Percentiles rank a stretch among this genome's conserved stretches.
These are phyloP conservation scores for Colletotrichum lentis DNA, from an alignment of 2,329 filamentous ascomycete genomes.

Conservation along the genomic window DNA sequence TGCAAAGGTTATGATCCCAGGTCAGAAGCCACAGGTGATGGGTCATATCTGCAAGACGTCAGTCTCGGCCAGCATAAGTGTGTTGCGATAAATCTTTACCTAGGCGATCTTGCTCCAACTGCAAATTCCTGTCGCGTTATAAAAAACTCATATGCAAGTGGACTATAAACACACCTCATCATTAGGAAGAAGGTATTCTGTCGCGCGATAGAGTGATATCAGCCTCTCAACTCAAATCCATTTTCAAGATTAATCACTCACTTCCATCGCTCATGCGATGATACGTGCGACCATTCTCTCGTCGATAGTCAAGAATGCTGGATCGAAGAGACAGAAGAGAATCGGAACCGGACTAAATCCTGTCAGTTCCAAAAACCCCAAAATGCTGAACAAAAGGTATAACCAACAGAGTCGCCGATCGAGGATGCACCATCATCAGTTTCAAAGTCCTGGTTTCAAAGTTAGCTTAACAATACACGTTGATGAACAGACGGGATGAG, in stretches of 20 bases:
- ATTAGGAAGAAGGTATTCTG: constrained; percentile 28
- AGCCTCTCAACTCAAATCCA: background rate
- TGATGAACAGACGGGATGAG: background rate
- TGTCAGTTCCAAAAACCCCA: background rate
- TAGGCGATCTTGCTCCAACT: constrained; percentile 28
- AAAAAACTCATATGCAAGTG: background rate
- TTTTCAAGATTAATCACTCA: background rate
- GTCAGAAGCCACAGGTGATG: constrained; percentile 49
- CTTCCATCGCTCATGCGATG: constrained; percentile 41
- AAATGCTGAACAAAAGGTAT: background rate
- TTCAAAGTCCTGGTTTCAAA: background rate
- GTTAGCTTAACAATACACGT: background rate
- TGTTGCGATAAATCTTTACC: background rate
- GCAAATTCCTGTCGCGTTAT: background rate
- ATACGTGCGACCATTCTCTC: constrained; percentile 27
- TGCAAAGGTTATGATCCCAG: constrained; percentile 43
- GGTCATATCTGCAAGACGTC: constrained; percentile 44
- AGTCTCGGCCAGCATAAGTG: background rate
- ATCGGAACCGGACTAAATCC: background rate
- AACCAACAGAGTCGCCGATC: constrained; percentile 2
- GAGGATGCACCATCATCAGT: constrained; percentile 11
- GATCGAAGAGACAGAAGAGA: constrained; percentile 2
- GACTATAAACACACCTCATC: constrained; percentile 13
- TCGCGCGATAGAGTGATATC: background rate
- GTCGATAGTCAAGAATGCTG: constrained; percentile 18